Percentiles rank a stretch among this genome's conserved stretches.
phyloP scores from a whole-genome alignment of 164 flowering plant genomes.

The Brasenia schreberi region DNA sequence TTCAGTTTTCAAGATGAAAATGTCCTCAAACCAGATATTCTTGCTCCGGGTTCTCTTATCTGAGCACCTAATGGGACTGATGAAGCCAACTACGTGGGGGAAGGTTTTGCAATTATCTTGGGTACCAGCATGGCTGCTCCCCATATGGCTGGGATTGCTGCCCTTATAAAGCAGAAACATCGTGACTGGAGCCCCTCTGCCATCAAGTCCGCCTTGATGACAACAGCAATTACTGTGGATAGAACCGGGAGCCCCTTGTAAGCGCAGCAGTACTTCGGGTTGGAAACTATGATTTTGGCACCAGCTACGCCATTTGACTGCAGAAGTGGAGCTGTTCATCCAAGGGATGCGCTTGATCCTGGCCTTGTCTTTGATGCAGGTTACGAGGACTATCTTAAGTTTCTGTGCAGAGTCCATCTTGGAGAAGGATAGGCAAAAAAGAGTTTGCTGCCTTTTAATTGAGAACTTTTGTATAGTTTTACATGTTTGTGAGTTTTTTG shows the following conservation, averaged over 20 bases:
- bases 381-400: too few relatives aligned
- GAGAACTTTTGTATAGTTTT: background rate
- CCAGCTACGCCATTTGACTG: constrained; percentile 31
- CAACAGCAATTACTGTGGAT: constrained; percentile 28
- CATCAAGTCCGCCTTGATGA: constrained; percentile 46
- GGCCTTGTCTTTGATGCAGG: background rate
- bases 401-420: background rate
- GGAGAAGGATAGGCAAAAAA: background rate
- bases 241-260: constrained; percentile 9
- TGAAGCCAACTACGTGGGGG: constrained; percentile 8
- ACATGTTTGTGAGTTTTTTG: background rate
- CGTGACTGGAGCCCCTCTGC: constrained; percentile 43
- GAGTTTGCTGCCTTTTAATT: background rate
- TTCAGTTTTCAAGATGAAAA: constrained; percentile 13
- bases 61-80: constrained; percentile 68
- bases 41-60: constrained; percentile 9
- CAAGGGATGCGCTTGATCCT: background rate
- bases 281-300: background rate
- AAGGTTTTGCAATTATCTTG: constrained; percentile 12
- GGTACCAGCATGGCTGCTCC: constrained; percentile 70
- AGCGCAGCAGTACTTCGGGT: background rate
- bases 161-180: constrained; percentile 46
- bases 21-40: too few relatives aligned
- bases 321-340: constrained; percentile 9
- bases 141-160: constrained; percentile 50